Evolutionary conservation across 768 basidiomycete genomes (phyloP), one percentile per base, ranked within the genome.

Genomic region (Tricholoma terreum): DNA sequence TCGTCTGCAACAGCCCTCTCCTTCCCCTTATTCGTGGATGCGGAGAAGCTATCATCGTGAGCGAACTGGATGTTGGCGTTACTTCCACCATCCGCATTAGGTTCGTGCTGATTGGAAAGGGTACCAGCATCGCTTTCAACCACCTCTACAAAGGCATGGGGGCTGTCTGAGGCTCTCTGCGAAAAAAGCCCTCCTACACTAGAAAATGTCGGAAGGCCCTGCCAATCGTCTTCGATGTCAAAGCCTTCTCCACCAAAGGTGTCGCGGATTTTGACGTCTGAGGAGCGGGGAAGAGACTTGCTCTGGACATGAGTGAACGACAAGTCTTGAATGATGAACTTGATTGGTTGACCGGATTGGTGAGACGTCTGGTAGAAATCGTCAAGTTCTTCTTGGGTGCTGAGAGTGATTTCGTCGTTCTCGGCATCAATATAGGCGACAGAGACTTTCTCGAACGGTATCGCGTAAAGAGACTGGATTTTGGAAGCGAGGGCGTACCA

Each of bases 371-470:
- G 64, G 66, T 87, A 91, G 67, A 80, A 89, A 57, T 92, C 89
- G 54, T 80, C 78, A n/a, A 92, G 80, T 69, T 93, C 91, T 33
- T 85, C 85, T 54, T 90, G 78, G 3, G 90, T 83, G 70, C 83
- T 89, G 56, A 92, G 75, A 10, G 90, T 92, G 59, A 93, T 83
- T 58, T 86, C 83, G 65, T 92, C 91, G 36, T 82, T 80, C 65
- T 92, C 90, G 31, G 68, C 67, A 69, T 93, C 91, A 50, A 85
- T 58, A 69, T 93, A 92, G 31, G 86, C 84, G 33, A 89, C 84
- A 2, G 77, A 88, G 52, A 91, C 73, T 52, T 79, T 78, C 56
- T 81, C 80, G 54, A 71, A 54, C 3, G 87, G 81, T 38, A 92
- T 85, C 45, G 66, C 66, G 60, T 68, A 92, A 56, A 76, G 70